A percentile compares a stretch with the other conserved stretches of the same genome.
Evolutionary conservation across 1,284 basidiomycete genomes (phyloP).

Genomic region (Cryptococcus floricola): DNA sequence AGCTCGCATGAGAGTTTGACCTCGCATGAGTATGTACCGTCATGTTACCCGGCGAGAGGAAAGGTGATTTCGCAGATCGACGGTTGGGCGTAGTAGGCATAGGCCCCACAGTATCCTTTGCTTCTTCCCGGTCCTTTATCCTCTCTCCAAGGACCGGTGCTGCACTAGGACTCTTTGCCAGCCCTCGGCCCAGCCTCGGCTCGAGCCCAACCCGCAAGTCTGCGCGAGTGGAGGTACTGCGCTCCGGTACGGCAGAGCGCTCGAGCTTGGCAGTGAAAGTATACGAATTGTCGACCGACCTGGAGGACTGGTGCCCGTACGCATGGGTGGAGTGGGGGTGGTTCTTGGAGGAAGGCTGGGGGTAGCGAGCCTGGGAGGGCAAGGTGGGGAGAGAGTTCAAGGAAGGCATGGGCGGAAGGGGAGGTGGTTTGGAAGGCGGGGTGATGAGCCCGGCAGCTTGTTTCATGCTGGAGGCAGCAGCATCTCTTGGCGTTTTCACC

Average conservation of each 20-base stretch:
- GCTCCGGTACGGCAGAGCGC: too few relatives aligned
- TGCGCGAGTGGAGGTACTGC: not conserved
- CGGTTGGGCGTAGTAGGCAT: not conserved
- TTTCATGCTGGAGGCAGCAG: conserved; percentile 17
- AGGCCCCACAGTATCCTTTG: not conserved
- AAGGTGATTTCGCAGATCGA: not conserved
- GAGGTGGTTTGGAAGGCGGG: not conserved
- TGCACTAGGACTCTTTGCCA: not conserved
- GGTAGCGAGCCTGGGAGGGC: not conserved
- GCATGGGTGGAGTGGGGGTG: not conserved
- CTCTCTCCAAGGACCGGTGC: not conserved
- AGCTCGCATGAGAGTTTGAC: not conserved
- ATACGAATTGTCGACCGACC: not conserved
- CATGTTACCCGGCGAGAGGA: not conserved
- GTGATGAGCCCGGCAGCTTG: conserved; percentile 1
- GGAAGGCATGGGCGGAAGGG: not conserved
- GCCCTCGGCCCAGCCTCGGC: not conserved
- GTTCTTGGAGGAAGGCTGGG: not conserved
- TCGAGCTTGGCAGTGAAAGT: not conserved
- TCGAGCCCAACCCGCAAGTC: not conserved
- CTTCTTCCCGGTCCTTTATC: not conserved
- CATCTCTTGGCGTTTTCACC: conserved; percentile 30
- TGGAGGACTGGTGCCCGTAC: not conserved
- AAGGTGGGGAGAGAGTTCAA: not conserved
- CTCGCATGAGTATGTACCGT: not conserved